Conservation (phyloP, 2,329 filamentous ascomycete genomes). For the Curvularia sp. region DNA sequence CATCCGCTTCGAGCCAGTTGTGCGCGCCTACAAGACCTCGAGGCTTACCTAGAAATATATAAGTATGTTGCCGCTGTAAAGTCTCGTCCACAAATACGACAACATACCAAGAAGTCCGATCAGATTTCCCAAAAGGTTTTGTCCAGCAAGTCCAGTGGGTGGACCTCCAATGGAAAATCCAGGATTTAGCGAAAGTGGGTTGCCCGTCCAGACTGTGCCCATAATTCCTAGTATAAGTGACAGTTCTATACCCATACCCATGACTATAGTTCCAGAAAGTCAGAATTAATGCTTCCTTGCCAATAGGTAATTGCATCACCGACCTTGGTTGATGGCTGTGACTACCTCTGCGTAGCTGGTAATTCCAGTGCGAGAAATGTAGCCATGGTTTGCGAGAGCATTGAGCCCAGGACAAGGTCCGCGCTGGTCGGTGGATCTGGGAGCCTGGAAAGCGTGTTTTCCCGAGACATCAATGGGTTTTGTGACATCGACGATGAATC, state of each 20-base stretch:
- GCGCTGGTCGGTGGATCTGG: slow-evolving; percentile 50
- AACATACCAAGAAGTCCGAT: slow-evolving; percentile 52
- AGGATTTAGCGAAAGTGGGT: slow-evolving; percentile 58
- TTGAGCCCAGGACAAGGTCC: slow-evolving; percentile 54
- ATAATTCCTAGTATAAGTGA: slow-evolving; percentile 52
- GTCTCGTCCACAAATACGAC: slow-evolving; percentile 27
- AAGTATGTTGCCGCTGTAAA: slow-evolving; percentile 18
- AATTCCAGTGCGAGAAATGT: slow-evolving; percentile 44
- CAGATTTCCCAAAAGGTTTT: slow-evolving; percentile 54
- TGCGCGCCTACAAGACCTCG: slow-evolving; percentile 55
- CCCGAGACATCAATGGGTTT: slow-evolving; percentile 37
- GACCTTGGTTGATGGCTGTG: slow-evolving; percentile 52
- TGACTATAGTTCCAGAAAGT: slow-evolving; percentile 42
- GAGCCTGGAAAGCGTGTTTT: slow-evolving; percentile 43
- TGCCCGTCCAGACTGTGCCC: slow-evolving; percentile 59
- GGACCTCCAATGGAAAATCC: slow-evolving; percentile 60
- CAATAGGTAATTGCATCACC: not conserved
- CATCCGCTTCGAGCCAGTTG: slow-evolving; percentile 54
- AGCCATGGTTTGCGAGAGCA: slow-evolving; percentile 51
- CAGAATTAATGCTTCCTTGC: not conserved
- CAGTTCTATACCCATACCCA: slow-evolving; percentile 54
- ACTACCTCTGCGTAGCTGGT: slow-evolving; percentile 53
- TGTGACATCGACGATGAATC: slow-evolving; percentile 27
- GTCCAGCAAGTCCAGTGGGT: slow-evolving; percentile 37
- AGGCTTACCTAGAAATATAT: slow-evolving; percentile 44